Percentiles rank a stretch among this genome's conserved stretches.
Conservation (phyloP, 2,329 filamentous ascomycete genomes). For the Fusarium falciforme region DNA sequence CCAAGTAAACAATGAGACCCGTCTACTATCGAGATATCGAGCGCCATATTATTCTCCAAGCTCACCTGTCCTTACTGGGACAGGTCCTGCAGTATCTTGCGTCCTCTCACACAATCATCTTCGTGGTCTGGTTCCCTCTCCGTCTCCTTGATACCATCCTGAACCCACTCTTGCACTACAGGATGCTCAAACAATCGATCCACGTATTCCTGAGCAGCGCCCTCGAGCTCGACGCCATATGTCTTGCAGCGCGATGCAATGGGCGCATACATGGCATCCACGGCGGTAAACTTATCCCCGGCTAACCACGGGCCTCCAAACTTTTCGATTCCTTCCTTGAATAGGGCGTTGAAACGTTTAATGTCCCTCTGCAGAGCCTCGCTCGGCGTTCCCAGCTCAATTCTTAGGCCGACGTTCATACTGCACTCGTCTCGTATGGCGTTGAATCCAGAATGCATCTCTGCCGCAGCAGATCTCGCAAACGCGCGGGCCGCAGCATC, state of each 20-base stretch:
- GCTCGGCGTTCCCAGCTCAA: slow-evolving; percentile 47
- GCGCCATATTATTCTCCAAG: background rate
- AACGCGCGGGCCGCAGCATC: slow-evolving; percentile 54
- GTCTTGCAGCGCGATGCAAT: slow-evolving; percentile 54
- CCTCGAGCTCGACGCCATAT: slow-evolving; percentile 49
- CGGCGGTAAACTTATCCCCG: slow-evolving; percentile 51
- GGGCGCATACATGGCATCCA: slow-evolving; percentile 57
- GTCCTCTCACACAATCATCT: slow-evolving; percentile 49
- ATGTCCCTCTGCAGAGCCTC: slow-evolving; percentile 50
- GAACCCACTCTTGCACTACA: slow-evolving; percentile 53
- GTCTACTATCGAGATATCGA: background rate
- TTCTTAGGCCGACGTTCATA: slow-evolving; percentile 55
- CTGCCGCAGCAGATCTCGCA: slow-evolving; percentile 56
- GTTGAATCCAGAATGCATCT: slow-evolving; percentile 60
- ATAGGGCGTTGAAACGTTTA: slow-evolving; percentile 50
- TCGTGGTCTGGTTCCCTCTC: slow-evolving; percentile 52
- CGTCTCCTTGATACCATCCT: slow-evolving; percentile 51
- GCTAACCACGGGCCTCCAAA: slow-evolving; percentile 58
- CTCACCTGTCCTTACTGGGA: background rate
- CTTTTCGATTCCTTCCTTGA: slow-evolving; percentile 50
- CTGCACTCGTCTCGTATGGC: slow-evolving; percentile 55
- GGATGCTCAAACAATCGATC: slow-evolving; percentile 49
- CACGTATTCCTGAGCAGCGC: slow-evolving; percentile 47
- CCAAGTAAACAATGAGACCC: background rate
- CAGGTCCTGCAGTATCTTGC: slow-evolving; percentile 48